These are phyloP conservation scores for Dictyostelium brefeldianum DNA, from an alignment of 78 protist genomes.

Conservation along the genomic window DNA sequence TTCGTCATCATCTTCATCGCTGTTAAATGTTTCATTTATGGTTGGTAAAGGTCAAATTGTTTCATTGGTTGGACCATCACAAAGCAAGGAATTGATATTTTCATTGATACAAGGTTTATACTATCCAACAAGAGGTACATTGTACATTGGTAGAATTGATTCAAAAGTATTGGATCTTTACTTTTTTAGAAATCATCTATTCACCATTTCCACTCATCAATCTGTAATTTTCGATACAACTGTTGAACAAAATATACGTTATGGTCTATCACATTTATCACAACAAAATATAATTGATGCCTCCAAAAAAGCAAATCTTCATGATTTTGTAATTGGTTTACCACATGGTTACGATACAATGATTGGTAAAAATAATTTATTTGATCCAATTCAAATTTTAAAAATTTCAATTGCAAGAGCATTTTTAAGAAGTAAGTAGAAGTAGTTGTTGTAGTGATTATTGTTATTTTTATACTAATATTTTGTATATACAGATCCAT, in stretches of 20 bases:
- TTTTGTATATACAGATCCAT: conserved; percentile 28
- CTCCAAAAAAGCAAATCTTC: conserved; percentile 90
- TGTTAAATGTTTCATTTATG: conserved; percentile 30
- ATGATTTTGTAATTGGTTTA: conserved; percentile 91
- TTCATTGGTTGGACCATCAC: conserved; percentile 61
- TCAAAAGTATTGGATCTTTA: conserved; percentile 44
- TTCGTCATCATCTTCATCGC: too few relatives aligned
- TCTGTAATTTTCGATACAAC: conserved; percentile 63
- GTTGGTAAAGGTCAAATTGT: conserved; percentile 16
- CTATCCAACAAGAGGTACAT: conserved; percentile 61
- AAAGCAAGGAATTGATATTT: conserved; percentile 37
- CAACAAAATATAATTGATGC: conserved; percentile 84
- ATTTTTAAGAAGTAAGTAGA: conserved; percentile 39
- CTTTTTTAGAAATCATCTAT: conserved; percentile 13
- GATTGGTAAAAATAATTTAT: conserved; percentile 82
- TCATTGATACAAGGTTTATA: conserved; percentile 58
- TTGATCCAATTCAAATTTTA: conserved; percentile 13
- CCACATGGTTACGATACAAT: conserved; percentile 89
- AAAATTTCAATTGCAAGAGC: conserved; percentile 77
- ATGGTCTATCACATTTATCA: conserved; percentile 58
- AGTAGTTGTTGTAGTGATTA: background rate
- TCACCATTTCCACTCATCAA: conserved; percentile 16
- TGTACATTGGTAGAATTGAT: conserved; percentile 48
- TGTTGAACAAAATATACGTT: conserved; percentile 75
- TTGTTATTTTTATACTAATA: too few relatives aligned